Conservation (phyloP, 192 early-diverging fungal genomes). For the Anaeromyces robustus region DNA sequence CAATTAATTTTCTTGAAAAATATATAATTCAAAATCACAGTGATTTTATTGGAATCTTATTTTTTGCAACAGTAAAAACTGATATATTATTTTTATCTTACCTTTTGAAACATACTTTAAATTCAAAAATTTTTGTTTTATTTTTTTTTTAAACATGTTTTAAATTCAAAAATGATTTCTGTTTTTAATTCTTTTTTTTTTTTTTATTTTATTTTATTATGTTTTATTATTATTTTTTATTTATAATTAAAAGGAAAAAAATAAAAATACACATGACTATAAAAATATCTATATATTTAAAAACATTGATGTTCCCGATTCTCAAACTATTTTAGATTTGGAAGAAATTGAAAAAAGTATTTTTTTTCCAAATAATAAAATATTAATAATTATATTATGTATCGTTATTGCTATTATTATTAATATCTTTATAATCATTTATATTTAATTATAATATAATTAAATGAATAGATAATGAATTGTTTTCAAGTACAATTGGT, state of each 20-base stretch:
- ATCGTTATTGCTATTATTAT: no score
- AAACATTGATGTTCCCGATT: neutral
- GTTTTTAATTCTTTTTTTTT: no score
- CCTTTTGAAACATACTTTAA: no score
- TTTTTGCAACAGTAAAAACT: neutral
- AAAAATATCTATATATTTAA: neutral
- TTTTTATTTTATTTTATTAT: no score
- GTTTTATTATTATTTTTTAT: no score
- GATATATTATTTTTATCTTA: no score
- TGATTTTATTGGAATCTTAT: neutral
- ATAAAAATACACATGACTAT: neutral
- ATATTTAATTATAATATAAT: neutral
- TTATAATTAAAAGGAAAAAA: neutral
- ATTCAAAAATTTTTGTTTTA: no score
- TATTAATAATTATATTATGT: no score
- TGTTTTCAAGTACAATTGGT: neutral
- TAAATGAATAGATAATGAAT: neutral
- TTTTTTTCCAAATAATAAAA: no score
- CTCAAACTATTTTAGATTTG: neutral
- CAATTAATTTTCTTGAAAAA: neutral
- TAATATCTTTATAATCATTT: no score
- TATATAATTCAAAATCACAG: neutral
- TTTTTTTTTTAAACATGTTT: no score
- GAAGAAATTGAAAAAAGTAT: neutral
- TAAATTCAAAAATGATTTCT: no score